Evolutionary conservation across 2,329 filamentous ascomycete species (phyloP).

Genomic region (Colletotrichum sp.): DNA sequence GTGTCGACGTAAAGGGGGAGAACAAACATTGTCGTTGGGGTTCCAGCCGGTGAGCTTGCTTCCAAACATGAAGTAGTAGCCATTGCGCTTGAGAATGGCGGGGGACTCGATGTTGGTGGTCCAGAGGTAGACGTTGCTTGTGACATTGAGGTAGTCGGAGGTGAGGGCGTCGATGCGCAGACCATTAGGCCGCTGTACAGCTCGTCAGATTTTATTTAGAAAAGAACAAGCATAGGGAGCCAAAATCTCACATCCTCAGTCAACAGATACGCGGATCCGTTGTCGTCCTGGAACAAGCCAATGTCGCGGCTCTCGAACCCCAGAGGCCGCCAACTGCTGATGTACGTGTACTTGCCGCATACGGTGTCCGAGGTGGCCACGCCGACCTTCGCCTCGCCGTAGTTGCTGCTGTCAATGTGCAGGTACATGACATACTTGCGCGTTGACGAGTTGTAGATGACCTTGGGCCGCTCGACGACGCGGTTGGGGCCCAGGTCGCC

Average conservation of each 20-base stretch:
- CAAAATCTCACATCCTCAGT: slow-evolving; percentile 53
- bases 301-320: slow-evolving; percentile 52
- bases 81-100: slow-evolving; percentile 64
- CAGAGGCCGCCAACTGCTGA: slow-evolving; percentile 38
- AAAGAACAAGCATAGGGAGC: background rate
- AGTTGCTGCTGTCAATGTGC: slow-evolving; percentile 68
- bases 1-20: no score
- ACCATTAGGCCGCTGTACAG: slow-evolving; percentile 9
- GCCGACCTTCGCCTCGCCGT: slow-evolving; percentile 68
- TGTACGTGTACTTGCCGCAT: slow-evolving; percentile 60
- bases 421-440: slow-evolving; percentile 71
- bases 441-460: slow-evolving; percentile 69
- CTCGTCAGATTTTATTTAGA: background rate
- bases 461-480: slow-evolving; percentile 71
- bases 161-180: slow-evolving; percentile 60
- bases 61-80: slow-evolving; percentile 70
- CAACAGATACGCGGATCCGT: slow-evolving; percentile 64
- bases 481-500: slow-evolving; percentile 66
- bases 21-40: slow-evolving; percentile 64
- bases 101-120: slow-evolving; percentile 63
- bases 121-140: slow-evolving; percentile 57
- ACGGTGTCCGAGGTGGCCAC: slow-evolving; percentile 65
- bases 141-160: slow-evolving; percentile 60
- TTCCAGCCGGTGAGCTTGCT: slow-evolving; percentile 62
- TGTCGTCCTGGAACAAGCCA: slow-evolving; percentile 66